phyloP scores from a whole-genome alignment of 352 stramenopile genomes.

The Phytophthora vignae region DNA sequence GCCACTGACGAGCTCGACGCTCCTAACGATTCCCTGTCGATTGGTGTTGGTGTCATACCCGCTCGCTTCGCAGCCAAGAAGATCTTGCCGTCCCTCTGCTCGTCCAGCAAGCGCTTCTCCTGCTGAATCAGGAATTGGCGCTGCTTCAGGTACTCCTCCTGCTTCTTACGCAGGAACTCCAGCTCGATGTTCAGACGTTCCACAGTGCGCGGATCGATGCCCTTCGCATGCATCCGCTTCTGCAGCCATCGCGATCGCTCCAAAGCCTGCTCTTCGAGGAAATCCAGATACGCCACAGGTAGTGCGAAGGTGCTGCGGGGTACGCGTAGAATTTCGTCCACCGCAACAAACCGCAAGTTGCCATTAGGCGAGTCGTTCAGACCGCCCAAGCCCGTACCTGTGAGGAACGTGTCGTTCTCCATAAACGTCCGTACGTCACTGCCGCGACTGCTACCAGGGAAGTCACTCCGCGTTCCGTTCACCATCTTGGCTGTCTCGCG shows the following conservation, averaged over 20 bases:
- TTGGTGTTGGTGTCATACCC: slow-evolving; percentile 23
- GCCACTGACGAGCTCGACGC: slow-evolving; percentile 19
- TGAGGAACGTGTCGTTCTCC: slow-evolving; percentile 75
- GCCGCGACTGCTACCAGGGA: slow-evolving; percentile 27
- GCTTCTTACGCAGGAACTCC: slow-evolving; percentile 71
- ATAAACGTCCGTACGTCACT: slow-evolving; percentile 55
- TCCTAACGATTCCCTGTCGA: slow-evolving; percentile 30
- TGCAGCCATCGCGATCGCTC: slow-evolving; percentile 63
- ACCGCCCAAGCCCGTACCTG: slow-evolving; percentile 35
- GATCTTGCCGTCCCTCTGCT: slow-evolving; percentile 58
- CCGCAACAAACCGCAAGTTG: slow-evolving; percentile 60
- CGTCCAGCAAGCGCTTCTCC: slow-evolving; percentile 67
- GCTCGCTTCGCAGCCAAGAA: slow-evolving; percentile 43
- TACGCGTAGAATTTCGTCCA: slow-evolving; percentile 84
- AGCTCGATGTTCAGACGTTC: slow-evolving; percentile 57
- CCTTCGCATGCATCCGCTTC: slow-evolving; percentile 44
- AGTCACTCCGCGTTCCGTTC: slow-evolving; percentile 24
- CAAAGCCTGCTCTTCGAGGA: slow-evolving; percentile 69
- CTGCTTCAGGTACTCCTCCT: slow-evolving; percentile 80
- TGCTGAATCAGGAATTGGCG: slow-evolving; percentile 82
- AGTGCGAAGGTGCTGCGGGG: slow-evolving; percentile 78
- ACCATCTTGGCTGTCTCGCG: slow-evolving; percentile 39
- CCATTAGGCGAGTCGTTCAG: slow-evolving; percentile 39
- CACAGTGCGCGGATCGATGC: slow-evolving; percentile 26
- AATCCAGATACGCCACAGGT: slow-evolving; percentile 78